phyloP scores from a whole-genome alignment of 2,329 filamentous ascomycete genomes.

The Fusarium poae region DNA sequence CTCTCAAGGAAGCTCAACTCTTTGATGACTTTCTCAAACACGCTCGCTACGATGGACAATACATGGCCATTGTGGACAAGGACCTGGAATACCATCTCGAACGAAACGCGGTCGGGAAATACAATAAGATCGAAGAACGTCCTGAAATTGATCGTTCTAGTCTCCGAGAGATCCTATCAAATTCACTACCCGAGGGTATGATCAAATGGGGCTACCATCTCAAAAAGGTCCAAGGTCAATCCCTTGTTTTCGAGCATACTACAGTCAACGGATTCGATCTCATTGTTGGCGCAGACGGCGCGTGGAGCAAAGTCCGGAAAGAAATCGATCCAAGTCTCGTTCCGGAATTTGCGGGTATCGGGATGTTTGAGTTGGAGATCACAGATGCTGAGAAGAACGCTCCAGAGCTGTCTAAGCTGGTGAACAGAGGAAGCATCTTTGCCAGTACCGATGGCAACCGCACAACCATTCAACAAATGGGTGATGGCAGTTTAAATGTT shows the following conservation, averaged over 20 bases:
- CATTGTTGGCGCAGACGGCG: conserved; percentile 55
- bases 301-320: conserved; percentile 55
- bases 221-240: conserved; percentile 52
- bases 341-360: conserved; percentile 63
- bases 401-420: conserved; percentile 58
- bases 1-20: conserved; percentile 63
- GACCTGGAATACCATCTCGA: conserved; percentile 54
- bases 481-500: conserved; percentile 62
- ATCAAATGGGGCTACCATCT: conserved; percentile 63
- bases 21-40: conserved; percentile 63
- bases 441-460: conserved; percentile 58
- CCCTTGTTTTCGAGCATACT: conserved; percentile 57
- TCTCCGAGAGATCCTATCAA: conserved; percentile 60
- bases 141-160: conserved; percentile 67
- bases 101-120: conserved; percentile 40
- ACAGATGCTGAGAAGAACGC: conserved; percentile 57
- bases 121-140: conserved; percentile 52
- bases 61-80: conserved; percentile 61
- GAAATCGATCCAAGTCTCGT: conserved; percentile 53
- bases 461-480: conserved; percentile 58
- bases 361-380: conserved; percentile 58
- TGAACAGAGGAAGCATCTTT: conserved; percentile 64
- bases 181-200: conserved; percentile 59
- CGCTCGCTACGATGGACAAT: conserved; percentile 66
- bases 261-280: conserved; percentile 56